These are phyloP conservation scores for Asterella californica DNA, from an alignment of 225 moss, liverwort and hornwort species.

Conservation along the genomic window DNA sequence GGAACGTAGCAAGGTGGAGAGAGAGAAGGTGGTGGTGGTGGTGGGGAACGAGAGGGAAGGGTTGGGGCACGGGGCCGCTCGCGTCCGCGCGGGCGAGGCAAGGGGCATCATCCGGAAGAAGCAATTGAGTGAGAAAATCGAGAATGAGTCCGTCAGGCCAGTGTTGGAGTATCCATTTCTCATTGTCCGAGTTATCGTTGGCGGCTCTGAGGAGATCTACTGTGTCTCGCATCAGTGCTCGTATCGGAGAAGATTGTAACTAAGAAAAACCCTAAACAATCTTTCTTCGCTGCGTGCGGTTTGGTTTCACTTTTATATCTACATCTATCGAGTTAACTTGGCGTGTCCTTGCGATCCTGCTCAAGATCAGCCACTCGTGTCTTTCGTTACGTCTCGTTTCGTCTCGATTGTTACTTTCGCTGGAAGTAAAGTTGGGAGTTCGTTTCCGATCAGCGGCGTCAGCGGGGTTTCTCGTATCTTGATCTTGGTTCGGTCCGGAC, in stretches of 20 bases:
- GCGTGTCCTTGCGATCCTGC: background rate
- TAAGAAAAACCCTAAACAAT: constrained; percentile 14
- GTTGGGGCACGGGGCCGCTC: background rate
- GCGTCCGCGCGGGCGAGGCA: background rate
- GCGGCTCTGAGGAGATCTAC: constrained; percentile 17
- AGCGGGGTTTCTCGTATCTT: background rate
- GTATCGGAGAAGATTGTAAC: constrained; percentile 4
- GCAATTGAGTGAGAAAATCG: background rate
- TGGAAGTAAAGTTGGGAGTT: background rate
- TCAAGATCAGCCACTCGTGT: background rate
- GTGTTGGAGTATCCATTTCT: background rate
- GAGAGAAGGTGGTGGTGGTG: background rate
- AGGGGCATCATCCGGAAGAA: background rate
- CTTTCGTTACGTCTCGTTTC: background rate
- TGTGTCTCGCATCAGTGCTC: constrained; percentile 1
- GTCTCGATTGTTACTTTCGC: background rate
- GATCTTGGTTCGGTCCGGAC: background rate
- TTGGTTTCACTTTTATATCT: constrained; percentile 3
- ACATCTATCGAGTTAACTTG: background rate
- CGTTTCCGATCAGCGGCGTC: background rate
- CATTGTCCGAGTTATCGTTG: constrained; percentile 8
- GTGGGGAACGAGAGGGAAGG: background rate
- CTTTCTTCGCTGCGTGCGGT: constrained; percentile 12
- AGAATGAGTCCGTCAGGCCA: constrained; percentile 8
- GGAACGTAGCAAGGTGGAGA: background rate